Conservation (phyloP, 2,329 filamentous ascomycete genomes). For the Colletotrichum tamarilloi region DNA sequence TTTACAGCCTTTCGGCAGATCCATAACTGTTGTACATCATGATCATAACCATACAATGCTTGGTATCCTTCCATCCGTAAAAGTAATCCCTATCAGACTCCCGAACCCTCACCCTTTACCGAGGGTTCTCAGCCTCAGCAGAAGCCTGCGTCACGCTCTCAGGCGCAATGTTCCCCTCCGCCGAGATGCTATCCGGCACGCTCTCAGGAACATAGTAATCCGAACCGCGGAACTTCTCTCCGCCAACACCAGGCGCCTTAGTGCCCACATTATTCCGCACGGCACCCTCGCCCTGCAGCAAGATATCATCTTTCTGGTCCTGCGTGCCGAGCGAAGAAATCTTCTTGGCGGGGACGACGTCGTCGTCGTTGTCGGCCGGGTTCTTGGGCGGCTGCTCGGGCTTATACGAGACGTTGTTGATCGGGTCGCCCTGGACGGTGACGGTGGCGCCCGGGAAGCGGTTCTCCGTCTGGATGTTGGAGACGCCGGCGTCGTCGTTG, state of each 20-base stretch:
- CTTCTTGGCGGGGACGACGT: constrained; percentile 44
- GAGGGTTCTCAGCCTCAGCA: constrained; percentile 41
- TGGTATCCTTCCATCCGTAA: constrained; percentile 4
- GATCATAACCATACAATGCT: constrained; percentile 18
- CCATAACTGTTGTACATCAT: constrained; percentile 26
- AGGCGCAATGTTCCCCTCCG: constrained; percentile 53
- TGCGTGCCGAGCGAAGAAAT: constrained; percentile 27
- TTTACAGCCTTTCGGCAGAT: not conserved
- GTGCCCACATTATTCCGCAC: constrained; percentile 51
- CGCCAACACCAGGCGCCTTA: constrained; percentile 47
- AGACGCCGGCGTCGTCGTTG: constrained; percentile 55
- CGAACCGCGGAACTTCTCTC: constrained; percentile 52
- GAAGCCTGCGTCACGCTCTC: constrained; percentile 52
- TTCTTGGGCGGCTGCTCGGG: constrained; percentile 43
- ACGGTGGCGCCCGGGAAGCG: constrained; percentile 56
- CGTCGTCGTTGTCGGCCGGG: constrained; percentile 50
- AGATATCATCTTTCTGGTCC: constrained; percentile 24
- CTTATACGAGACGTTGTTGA: constrained; percentile 58
- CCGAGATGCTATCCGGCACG: constrained; percentile 50
- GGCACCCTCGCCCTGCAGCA: constrained; percentile 49
- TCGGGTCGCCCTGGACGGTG: constrained; percentile 53
- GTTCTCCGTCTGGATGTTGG: constrained; percentile 50
- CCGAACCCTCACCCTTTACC: not conserved
- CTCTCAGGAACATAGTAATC: constrained; percentile 54
- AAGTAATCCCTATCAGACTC: not conserved